phyloP scores from a whole-genome alignment of 768 basidiomycete genomes.

The Dentipellis sp. region DNA sequence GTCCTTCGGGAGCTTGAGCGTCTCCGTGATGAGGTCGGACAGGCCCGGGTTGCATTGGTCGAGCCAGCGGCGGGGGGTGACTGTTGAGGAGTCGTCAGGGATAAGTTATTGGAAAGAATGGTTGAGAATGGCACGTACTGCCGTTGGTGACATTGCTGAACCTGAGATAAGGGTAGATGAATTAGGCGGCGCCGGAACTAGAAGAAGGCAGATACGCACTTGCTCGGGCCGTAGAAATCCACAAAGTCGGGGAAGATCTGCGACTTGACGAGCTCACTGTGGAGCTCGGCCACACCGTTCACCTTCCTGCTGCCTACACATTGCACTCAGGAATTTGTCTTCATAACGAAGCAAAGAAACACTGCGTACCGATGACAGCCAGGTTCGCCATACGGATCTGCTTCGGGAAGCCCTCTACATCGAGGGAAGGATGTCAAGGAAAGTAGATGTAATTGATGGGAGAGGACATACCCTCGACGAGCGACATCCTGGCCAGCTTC shows the following conservation, averaged over 20 bases:
- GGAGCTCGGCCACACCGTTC: constrained; percentile 96
- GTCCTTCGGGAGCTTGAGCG: constrained; percentile 63
- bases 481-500: constrained; percentile 73
- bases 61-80: constrained; percentile 91
- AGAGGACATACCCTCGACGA: constrained; percentile 66
- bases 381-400: constrained; percentile 88
- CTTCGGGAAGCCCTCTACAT: constrained; percentile 73
- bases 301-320: constrained; percentile 66
- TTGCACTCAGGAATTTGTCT: neutral
- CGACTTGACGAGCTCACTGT: constrained; percentile 79
- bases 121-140: constrained; percentile 31
- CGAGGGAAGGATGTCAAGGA: neutral
- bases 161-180: constrained; percentile 22
- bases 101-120: neutral
- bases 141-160: constrained; percentile 94
- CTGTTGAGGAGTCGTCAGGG: constrained; percentile 23
- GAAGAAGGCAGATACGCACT: constrained; percentile 25
- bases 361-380: constrained; percentile 61
- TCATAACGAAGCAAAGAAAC: constrained; percentile 9
- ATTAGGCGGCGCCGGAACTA: neutral
- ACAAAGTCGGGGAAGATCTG: constrained; percentile 90
- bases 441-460: neutral
- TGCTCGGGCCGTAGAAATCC: constrained; percentile 83
- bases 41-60: constrained; percentile 89
- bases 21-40: constrained; percentile 74